Evolutionary conservation across 2,329 filamentous ascomycete genomes (phyloP).

Genomic region (Cladosporium oxysporum): DNA sequence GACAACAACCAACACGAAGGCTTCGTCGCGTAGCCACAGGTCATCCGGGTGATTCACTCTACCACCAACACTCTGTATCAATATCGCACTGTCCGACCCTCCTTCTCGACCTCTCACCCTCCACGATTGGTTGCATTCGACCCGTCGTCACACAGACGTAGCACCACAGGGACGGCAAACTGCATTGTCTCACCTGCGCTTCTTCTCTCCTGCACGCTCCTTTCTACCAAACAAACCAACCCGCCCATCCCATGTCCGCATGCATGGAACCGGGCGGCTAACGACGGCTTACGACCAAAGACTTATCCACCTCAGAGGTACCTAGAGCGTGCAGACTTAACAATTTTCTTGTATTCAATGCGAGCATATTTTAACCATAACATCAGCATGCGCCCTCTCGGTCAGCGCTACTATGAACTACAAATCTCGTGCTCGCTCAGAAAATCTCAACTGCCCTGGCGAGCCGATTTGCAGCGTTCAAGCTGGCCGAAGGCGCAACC

Average conservation of each 20-base stretch:
- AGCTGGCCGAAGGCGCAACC: background rate
- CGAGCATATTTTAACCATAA: conserved; percentile 14
- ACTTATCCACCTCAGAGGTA: conserved; percentile 41
- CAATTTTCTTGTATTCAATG: conserved; percentile 10
- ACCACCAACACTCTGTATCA: conserved; percentile 44
- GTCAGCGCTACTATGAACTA: background rate
- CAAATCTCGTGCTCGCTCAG: background rate
- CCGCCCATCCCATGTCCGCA: conserved; percentile 5
- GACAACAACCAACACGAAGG: conserved; percentile 30
- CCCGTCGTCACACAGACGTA: conserved; percentile 25
- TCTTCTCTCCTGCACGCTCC: conserved; percentile 17
- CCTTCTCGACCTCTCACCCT: conserved; percentile 22
- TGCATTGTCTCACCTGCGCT: conserved; percentile 26
- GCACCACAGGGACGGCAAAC: conserved; percentile 28
- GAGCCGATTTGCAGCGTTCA: background rate
- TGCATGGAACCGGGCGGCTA: conserved; percentile 19
- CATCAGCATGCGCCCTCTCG: conserved; percentile 12
- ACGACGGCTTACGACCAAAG: conserved; percentile 39
- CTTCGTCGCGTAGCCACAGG: conserved; percentile 30
- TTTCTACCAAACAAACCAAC: conserved; percentile 14
- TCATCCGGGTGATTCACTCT: conserved; percentile 32
- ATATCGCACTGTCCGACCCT: conserved; percentile 26
- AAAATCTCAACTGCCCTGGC: background rate
- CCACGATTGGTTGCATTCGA: conserved; percentile 25
- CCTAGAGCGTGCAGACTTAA: conserved; percentile 33